Base-by-base conservation (phyloP, 2,329 filamentous ascomycete genomes). In the Blastomyces emzantsi region DNA sequence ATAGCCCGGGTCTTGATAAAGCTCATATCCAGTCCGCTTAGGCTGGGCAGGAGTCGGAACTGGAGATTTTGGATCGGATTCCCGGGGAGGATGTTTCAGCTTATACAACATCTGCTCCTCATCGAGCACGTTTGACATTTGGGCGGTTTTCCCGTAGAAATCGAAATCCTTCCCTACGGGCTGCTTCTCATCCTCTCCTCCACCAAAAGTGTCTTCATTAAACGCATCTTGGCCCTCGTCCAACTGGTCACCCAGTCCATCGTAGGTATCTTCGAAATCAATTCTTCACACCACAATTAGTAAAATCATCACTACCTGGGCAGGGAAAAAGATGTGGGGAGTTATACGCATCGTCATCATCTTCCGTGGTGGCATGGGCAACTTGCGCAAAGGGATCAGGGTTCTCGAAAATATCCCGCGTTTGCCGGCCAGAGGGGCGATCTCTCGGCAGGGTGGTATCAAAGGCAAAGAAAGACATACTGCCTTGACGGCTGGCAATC, bases 241-340 rank as follows among this genome's bases (percentile, higher is more conserved):
- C 45, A 99, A 87, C 75, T 90, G 87, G 73, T 96, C 90, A 63
- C 92, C 94, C 51, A 99, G 82, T 22, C 93, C 93, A 76, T 99
- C 94, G 74, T 97, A 97, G 47, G 93, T 97, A 73, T 99, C 92
- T 71, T 99, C 94, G 70, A 97, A 99, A 71, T 97, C 90, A 71
- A 90, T 84, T 63, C 86, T 89, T 69, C 4, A 62, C 28, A 39
- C 22, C 51, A 25, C 55, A 3, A 59, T 22, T 64, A 56, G 66
- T 30, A 62, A 39, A 55, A 30, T 58, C n/a, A 61, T 43, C 55
- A 6, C 39, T 60, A 25, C 41, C 59, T 57, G 13, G 5, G 28
- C 25, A 13, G 13, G 25, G 28, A 45, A 19, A 41, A 72, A 67
- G 84, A 68, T 81, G 81, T 61, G 77, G 76, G 55, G 52, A 62